These are phyloP conservation scores for Xanthoconium purpureum DNA, from an alignment of 768 basidiomycete species.

Conservation along the genomic window DNA sequence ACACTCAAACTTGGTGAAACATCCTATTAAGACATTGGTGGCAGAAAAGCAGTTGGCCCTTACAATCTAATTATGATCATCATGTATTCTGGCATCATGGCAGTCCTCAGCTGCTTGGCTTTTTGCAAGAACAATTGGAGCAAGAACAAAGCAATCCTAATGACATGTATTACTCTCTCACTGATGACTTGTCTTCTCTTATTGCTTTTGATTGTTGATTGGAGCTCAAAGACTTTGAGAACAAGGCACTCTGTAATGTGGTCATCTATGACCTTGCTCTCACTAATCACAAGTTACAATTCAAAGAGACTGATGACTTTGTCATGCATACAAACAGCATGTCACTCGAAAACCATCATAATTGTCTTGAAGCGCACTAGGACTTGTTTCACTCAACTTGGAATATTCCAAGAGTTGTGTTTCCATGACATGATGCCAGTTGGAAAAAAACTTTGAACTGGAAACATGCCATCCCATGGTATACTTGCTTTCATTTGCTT, in stretches of 20 bases:
- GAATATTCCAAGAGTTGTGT: not conserved
- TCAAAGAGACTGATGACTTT: not conserved
- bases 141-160: not conserved
- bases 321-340: not conserved
- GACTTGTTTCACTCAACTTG: not conserved
- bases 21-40: not conserved
- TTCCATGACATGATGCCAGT: not conserved
- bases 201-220: not conserved
- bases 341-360: not conserved
- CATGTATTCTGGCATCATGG: not conserved
- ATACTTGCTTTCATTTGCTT: not conserved
- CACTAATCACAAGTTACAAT: not conserved
- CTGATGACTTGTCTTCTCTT: not conserved
- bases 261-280: not conserved
- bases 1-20: not conserved
- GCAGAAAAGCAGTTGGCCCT: not conserved
- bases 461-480: not conserved
- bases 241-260: not conserved
- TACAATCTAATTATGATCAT: not conserved
- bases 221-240: not conserved
- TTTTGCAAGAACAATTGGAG: not conserved
- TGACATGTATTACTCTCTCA: not conserved
- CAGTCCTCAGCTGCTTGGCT: not conserved
- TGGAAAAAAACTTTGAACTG: not conserved
- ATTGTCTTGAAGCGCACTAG: not conserved